phyloP scores from a whole-genome alignment of 2,329 filamentous ascomycete genomes.

The Huntiella savannae region DNA sequence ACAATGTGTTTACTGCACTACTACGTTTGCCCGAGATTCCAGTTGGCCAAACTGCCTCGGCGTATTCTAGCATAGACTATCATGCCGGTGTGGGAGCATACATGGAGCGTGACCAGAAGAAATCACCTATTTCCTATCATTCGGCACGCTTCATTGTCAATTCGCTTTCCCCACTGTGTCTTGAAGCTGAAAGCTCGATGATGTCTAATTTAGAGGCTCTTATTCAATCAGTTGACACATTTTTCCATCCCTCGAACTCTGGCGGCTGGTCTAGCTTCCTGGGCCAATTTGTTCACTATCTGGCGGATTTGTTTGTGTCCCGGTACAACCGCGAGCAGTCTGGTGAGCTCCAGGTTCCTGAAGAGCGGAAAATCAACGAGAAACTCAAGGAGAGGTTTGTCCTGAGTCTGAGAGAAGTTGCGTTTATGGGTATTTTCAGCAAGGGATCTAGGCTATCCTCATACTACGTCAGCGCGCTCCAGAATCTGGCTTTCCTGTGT shows the following conservation, averaged over 20 bases:
- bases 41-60: slow-evolving; percentile 84
- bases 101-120: slow-evolving; percentile 81
- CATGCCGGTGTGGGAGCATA: slow-evolving; percentile 67
- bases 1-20: slow-evolving; percentile 80
- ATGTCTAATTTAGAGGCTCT: slow-evolving; percentile 74
- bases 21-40: slow-evolving; percentile 84
- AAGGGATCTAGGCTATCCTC: slow-evolving; percentile 86
- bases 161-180: slow-evolving; percentile 70
- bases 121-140: slow-evolving; percentile 79
- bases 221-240: slow-evolving; percentile 89
- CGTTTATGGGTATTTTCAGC: slow-evolving; percentile 95
- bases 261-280: slow-evolving; percentile 80
- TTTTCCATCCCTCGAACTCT: slow-evolving; percentile 95
- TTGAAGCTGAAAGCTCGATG: slow-evolving; percentile 60
- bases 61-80: slow-evolving; percentile 73
- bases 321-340: slow-evolving; percentile 92
- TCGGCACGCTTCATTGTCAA: slow-evolving; percentile 86
- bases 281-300: slow-evolving; percentile 75
- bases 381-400: slow-evolving; percentile 82
- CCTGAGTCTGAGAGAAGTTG: slow-evolving; percentile 70
- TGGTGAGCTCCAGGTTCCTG: slow-evolving; percentile 73
- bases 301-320: slow-evolving; percentile 92
- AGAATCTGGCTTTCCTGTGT: slow-evolving; percentile 77
- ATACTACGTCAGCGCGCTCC: slow-evolving; percentile 77
- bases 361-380: slow-evolving; percentile 58